Percentiles rank a stretch among this genome's conserved stretches.
phyloP scores from a whole-genome alignment of 2,329 filamentous ascomycete genomes.

The Periconia sp. region DNA sequence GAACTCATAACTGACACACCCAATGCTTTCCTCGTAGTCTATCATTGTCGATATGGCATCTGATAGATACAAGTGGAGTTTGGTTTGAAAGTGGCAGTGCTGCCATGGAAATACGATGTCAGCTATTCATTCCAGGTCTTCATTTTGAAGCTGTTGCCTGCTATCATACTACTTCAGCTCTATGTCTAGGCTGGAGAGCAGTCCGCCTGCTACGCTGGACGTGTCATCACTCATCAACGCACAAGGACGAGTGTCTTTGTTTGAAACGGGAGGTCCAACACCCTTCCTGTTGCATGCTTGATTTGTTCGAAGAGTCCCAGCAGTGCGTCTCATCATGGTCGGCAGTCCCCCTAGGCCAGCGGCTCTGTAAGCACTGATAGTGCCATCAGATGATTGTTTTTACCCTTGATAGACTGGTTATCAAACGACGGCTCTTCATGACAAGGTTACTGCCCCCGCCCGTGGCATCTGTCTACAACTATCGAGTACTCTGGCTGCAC shows the following conservation, averaged over 20 bases:
- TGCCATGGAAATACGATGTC: no score
- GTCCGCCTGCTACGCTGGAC: no score
- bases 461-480: constrained; percentile 10
- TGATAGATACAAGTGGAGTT: no score
- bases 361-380: constrained; percentile 19
- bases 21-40: no score
- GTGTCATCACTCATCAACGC: no score
- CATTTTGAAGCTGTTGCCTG: no score
- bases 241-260: not conserved
- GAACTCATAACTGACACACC: no score
- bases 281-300: not conserved
- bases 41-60: no score
- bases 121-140: no score
- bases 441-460: constrained; percentile 12
- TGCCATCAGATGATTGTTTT: constrained; percentile 37
- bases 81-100: no score
- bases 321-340: not conserved
- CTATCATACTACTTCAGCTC: no score
- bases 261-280: not conserved
- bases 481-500: constrained; percentile 22
- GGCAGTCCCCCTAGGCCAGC: constrained; percentile 19
- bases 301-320: not conserved
- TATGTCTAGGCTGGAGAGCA: no score
- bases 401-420: constrained; percentile 15
- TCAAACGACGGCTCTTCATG: constrained; percentile 26